A percentile compares a stretch with the other conserved stretches of the same genome.
phyloP scores from a whole-genome alignment of 2,329 filamentous ascomycete genomes.

The Coniochaeta ligniaria region DNA sequence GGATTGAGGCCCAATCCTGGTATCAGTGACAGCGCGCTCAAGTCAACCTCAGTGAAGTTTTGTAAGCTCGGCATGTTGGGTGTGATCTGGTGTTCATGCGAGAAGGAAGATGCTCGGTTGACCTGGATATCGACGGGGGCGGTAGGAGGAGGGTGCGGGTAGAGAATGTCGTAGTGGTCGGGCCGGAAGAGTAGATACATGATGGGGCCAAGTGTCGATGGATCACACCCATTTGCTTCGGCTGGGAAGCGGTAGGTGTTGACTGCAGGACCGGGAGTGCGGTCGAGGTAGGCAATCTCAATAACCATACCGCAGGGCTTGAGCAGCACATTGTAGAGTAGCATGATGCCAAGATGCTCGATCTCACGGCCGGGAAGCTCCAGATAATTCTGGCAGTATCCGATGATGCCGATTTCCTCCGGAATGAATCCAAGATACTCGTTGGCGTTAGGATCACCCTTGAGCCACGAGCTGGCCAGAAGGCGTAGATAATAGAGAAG shows the following conservation, averaged over 20 bases:
- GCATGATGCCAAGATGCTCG: constrained; percentile 77
- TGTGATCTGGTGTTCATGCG: constrained; percentile 36
- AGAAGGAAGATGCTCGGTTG: constrained; percentile 40
- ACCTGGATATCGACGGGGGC: constrained; percentile 39
- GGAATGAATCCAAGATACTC: constrained; percentile 57
- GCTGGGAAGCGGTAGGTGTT: constrained; percentile 62
- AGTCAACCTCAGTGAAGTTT: constrained; percentile 26
- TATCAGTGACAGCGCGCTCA: constrained; percentile 37
- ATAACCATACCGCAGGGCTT: constrained; percentile 72
- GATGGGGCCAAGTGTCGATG: constrained; percentile 36
- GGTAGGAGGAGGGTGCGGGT: constrained; percentile 31
- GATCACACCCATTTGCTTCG: constrained; percentile 38
- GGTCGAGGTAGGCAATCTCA: constrained; percentile 86
- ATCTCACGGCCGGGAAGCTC: constrained; percentile 77
- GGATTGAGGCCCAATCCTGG: constrained; percentile 30
- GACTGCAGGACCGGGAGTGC: constrained; percentile 69
- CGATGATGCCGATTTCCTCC: constrained; percentile 49
- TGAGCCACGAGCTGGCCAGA: constrained; percentile 79
- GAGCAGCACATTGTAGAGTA: constrained; percentile 71
- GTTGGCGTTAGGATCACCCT: constrained; percentile 62
- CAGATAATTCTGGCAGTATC: constrained; percentile 64
- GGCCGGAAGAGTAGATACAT: constrained; percentile 59
- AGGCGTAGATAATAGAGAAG: constrained; percentile 84
- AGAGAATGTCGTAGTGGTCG: constrained; percentile 92
- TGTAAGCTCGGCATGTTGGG: constrained; percentile 30